These are phyloP conservation scores for Lojkania enalia DNA, from an alignment of 2,329 filamentous ascomycete species.

Conservation along the genomic window DNA sequence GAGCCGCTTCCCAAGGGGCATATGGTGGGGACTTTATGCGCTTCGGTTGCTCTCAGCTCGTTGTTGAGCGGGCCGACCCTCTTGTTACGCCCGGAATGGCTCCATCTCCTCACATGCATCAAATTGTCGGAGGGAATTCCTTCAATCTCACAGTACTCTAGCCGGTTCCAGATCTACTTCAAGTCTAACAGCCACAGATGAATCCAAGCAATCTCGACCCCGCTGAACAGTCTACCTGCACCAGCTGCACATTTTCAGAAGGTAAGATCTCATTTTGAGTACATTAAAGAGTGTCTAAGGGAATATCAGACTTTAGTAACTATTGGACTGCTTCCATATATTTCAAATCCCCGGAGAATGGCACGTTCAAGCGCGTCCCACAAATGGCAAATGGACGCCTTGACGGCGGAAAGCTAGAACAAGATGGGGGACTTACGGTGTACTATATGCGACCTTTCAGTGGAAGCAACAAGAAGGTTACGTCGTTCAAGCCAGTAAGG, in stretches of 20 bases:
- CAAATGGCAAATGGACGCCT: conserved; percentile 42
- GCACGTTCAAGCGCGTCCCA: conserved; percentile 37
- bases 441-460: conserved; percentile 42
- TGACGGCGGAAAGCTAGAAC: conserved; percentile 26
- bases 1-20: no score
- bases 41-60: conserved; percentile 22
- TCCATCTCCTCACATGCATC: conserved; percentile 21
- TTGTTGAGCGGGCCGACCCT: conserved; percentile 19
- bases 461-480: conserved; percentile 37
- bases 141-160: conserved; percentile 18
- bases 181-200: conserved; percentile 16
- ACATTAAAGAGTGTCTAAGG: not conserved
- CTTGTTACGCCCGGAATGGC: conserved; percentile 16
- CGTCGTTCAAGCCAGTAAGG: conserved; percentile 35
- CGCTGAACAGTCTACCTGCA: conserved; percentile 21
- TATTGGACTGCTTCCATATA: conserved; percentile 42
- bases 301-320: conserved; percentile 15
- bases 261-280: conserved; percentile 21
- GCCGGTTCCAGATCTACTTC: no score
- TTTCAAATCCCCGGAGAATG: conserved; percentile 38
- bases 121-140: conserved; percentile 19
- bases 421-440: conserved; percentile 42
- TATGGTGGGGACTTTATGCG: no score
- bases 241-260: conserved; percentile 36
- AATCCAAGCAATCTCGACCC: conserved; percentile 22